Base-by-base conservation (phyloP, 1,139 yeast species). In the Schwanniomyces etchellsii region DNA sequence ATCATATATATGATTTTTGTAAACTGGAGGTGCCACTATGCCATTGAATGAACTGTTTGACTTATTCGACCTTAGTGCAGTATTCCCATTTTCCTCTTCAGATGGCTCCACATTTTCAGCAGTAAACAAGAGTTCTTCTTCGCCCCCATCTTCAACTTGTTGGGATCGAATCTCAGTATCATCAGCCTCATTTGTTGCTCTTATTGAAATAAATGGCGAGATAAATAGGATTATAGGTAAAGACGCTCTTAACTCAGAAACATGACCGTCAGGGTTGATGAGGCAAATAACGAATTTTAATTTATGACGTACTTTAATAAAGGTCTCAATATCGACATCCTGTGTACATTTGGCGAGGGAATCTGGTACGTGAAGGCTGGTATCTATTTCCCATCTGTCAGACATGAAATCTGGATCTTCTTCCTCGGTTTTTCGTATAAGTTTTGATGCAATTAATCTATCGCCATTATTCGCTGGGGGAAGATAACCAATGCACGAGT, bases 11-110 rank as follows among this genome's bases (percentile, higher is more conserved):
- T 86, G 95, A 38, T 71, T 77, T 39, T 80, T 88, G 50, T 91
- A 91, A 38, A 82, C 70, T 17, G 98, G 98, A 3, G 97, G 97
- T 0, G 96, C 95, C 55, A 78, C 67, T 26, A 75, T 56, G 0
- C 72, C 74, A 2, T 64, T 48, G 25, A 39, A 48, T 0, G 68
- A 61, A 17, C 50, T 51, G 11, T 9, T 7, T n/a, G 11, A 13
- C 11, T 45, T 45, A 34, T 52, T 55, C 5, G 65, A 55, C 16
- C 45, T 35, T 21, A 39, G 26, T 23, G 40, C 38, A 23, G 31
- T 20, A 21, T 30, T 33, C n/a, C 13, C 17, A 20, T 20, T 16
- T 7, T 6, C 9, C 11, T n/a, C 12, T 9, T 7, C 14, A 11
- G 24, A 15, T 5, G 41, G 18, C 9, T 42, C 40, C 5, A 50